Evolutionary conservation across 176 grass and related monocot genomes (phyloP).

Genomic region (Themeda triandra): DNA sequence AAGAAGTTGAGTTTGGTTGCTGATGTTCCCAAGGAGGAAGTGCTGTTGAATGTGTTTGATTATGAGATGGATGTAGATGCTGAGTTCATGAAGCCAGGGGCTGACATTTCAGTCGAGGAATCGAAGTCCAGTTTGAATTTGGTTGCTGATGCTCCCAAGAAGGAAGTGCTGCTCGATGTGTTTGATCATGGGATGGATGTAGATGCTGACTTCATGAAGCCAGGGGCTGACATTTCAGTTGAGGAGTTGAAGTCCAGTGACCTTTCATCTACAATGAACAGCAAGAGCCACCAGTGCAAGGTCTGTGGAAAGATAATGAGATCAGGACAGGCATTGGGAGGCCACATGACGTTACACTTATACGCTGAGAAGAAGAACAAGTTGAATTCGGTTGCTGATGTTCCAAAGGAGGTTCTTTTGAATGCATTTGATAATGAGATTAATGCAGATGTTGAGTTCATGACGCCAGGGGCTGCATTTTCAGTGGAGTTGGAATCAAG

Average conservation of each 20-base stretch:
- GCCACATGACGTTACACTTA: slow-evolving; percentile 23
- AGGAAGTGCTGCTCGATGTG: slow-evolving; percentile 10
- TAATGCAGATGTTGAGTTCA: background rate
- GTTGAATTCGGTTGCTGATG: slow-evolving; percentile 24
- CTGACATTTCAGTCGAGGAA: background rate
- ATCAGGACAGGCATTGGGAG: slow-evolving; percentile 44
- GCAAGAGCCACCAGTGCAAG: slow-evolving; percentile 27
- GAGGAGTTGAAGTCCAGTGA: background rate
- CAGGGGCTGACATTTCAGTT: background rate
- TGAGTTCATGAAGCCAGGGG: background rate
- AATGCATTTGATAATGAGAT: slow-evolving; percentile 20
- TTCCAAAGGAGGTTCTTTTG: background rate
- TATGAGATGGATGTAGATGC: background rate
- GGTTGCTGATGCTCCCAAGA: background rate
- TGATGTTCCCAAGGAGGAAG: background rate
- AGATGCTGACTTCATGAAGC: slow-evolving; percentile 4
- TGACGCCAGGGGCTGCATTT: background rate
- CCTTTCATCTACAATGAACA: slow-evolving; percentile 14
- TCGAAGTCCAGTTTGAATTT: too few species aligned
- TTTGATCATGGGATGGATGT: slow-evolving; percentile 7
- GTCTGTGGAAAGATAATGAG: slow-evolving; percentile 42
- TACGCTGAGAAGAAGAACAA: background rate
- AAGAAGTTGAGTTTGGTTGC: slow-evolving; percentile 24
- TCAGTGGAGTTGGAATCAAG: slow-evolving; percentile 2
- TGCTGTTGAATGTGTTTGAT: slow-evolving; percentile 17